Percentiles rank a stretch among this genome's conserved stretches.
Evolutionary conservation across 768 basidiomycete genomes (phyloP).

Genomic region (Mycena maculata): DNA sequence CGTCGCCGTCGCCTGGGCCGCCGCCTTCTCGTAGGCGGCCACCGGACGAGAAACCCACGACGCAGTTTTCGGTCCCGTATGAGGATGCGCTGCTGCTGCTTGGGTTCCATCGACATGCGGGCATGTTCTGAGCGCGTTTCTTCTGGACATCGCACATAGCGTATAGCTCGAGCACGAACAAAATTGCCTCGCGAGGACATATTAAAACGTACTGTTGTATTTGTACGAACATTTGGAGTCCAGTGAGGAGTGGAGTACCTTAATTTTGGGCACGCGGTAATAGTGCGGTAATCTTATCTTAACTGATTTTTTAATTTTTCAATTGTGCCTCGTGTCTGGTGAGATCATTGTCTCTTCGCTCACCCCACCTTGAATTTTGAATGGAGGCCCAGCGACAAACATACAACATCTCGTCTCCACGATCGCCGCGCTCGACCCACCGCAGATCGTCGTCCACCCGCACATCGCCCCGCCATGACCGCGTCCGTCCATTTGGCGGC

Average conservation of each 20-base stretch:
- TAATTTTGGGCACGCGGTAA: too few species aligned
- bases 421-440: conserved; percentile 28
- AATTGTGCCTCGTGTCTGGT: conserved; percentile 1
- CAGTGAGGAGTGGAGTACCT: background rate
- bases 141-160: background rate
- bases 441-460: conserved; percentile 26
- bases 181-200: background rate
- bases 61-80: conserved; percentile 62
- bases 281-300: conserved; percentile 14
- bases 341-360: background rate
- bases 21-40: conserved; percentile 54
- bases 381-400: background rate
- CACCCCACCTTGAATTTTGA: background rate
- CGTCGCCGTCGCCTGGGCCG: conserved; percentile 45
- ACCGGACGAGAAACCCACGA: conserved; percentile 54
- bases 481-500: conserved; percentile 17
- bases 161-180: too few species aligned
- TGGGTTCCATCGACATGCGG: conserved; percentile 72
- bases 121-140: conserved; percentile 7
- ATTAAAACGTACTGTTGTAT: conserved; percentile 13
- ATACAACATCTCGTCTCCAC: conserved; percentile 26
- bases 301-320: background rate
- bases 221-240: background rate
- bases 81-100: conserved; percentile 82
- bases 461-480: conserved; percentile 26